Percentiles rank a stretch among this genome's conserved stretches.
Conservation (phyloP, 805 yeast species). For the Candida maris region DNA sequence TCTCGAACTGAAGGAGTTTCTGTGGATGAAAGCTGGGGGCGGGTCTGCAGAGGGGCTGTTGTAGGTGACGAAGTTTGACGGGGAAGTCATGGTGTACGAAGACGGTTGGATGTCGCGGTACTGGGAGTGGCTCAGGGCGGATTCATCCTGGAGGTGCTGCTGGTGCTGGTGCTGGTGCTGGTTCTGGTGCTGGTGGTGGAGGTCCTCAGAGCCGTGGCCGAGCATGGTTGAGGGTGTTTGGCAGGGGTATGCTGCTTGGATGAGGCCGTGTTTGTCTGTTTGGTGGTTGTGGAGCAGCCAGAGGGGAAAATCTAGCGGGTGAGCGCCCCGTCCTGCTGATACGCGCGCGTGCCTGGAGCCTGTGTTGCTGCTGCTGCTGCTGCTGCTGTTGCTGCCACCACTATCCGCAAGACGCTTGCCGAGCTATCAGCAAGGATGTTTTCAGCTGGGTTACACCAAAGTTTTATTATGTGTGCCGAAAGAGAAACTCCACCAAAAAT, state of each 20-base stretch:
- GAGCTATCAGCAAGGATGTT: no score
- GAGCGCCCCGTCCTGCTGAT: no score
- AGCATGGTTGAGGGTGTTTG: neutral
- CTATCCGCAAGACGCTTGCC: no score
- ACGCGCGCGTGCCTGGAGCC: neutral
- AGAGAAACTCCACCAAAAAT: conserved; percentile 1
- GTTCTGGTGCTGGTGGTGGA: conserved; percentile 3
- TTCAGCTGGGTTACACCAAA: no score
- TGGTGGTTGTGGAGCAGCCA: no score
- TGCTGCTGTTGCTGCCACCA: conserved; percentile 14
- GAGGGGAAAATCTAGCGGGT: no score
- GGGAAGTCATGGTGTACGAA: conserved; percentile 27
- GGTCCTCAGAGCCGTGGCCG: conserved; percentile 1
- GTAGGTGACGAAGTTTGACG: conserved; percentile 28
- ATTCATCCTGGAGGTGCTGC: conserved; percentile 10
- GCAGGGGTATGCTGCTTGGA: no score
- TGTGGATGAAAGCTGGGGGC: conserved; percentile 23
- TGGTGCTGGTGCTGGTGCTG: conserved; percentile 8
- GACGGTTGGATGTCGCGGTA: conserved; percentile 13
- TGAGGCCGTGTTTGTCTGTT: no score
- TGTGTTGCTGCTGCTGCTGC: conserved; percentile 13
- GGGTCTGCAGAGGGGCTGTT: conserved; percentile 34
- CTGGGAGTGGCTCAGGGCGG: neutral
- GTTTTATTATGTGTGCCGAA: conserved; percentile 1
- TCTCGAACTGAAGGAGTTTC: conserved; percentile 25